Conservation (phyloP, 202 grass and related monocot species). For the Elaeis oleifera region DNA sequence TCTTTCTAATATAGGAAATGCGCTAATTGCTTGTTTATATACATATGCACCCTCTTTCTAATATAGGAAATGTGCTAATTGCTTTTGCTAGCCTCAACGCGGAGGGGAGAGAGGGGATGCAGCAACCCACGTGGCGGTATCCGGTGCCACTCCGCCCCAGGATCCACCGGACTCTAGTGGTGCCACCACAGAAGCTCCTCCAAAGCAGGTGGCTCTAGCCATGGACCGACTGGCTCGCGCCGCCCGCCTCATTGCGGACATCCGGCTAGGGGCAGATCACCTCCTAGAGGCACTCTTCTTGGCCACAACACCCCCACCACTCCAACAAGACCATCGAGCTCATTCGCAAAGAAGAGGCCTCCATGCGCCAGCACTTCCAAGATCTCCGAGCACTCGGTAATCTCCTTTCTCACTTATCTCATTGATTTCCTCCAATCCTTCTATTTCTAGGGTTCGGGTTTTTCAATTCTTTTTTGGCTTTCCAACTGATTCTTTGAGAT, state of each 20-base stretch:
- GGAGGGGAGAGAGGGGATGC: neutral
- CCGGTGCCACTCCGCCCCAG: neutral
- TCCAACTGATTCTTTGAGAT: neutral
- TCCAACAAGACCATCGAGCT: constrained; percentile 28
- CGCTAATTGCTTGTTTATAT: no score
- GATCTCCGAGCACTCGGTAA: constrained; percentile 80
- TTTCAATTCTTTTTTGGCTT: neutral
- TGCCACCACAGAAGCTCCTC: constrained; percentile 41
- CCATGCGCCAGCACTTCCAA: constrained; percentile 76
- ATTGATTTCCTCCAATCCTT: neutral
- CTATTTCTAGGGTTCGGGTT: neutral
- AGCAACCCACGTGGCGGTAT: neutral
- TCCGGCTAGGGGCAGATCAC: constrained; percentile 76
- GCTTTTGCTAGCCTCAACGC: no score
- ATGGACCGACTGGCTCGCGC: constrained; percentile 78
- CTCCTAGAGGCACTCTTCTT: constrained; percentile 79
- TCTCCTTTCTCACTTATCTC: constrained; percentile 5
- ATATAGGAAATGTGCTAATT: no score
- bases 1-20: no score
- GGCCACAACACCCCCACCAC: constrained; percentile 30
- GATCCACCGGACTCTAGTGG: constrained; percentile 9
- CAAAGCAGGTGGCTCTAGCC: constrained; percentile 92
- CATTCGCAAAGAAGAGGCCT: constrained; percentile 45
- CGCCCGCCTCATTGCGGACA: constrained; percentile 76
- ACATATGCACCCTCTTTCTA: no score